Evolutionary conservation across 192 early-diverging fungal species (phyloP).

Genomic region (Diversispora eburnea): DNA sequence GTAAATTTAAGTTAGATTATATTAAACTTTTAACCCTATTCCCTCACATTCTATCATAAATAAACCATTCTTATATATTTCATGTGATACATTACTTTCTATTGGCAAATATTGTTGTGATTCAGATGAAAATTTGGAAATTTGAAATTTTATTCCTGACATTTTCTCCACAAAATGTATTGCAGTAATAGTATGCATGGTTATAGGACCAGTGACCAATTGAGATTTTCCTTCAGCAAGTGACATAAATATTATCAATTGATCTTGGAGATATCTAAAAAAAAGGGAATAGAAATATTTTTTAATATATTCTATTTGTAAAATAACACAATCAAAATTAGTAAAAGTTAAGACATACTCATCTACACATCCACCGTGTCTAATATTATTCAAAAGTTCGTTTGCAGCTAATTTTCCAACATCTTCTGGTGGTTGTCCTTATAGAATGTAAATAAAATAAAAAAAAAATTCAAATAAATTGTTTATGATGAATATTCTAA

Average conservation of each 20-base stretch:
- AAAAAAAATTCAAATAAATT: too few species aligned
- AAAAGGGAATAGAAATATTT: background rate
- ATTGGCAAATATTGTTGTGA: background rate
- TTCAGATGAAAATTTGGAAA: background rate
- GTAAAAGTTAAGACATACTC: slow-evolving; percentile 26
- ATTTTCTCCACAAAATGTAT: slow-evolving; percentile 35
- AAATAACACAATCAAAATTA: background rate
- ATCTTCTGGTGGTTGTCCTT: slow-evolving; percentile 21
- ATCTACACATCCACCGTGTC: slow-evolving; percentile 39
- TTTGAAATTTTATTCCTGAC: slow-evolving; percentile 31
- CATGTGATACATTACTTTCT: too few species aligned
- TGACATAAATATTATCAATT: slow-evolving; percentile 45
- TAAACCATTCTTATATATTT: background rate
- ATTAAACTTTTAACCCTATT: background rate
- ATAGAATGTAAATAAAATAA: background rate
- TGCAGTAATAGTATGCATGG: slow-evolving; percentile 36
- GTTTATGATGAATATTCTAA: too few species aligned
- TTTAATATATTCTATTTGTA: too few species aligned
- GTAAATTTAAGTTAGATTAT: too few species aligned
- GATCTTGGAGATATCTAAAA: slow-evolving; percentile 38
- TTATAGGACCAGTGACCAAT: slow-evolving; percentile 37
- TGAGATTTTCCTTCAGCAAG: slow-evolving; percentile 37
- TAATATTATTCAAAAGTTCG: slow-evolving; percentile 29
- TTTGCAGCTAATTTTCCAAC: slow-evolving; percentile 28
- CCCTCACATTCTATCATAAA: slow-evolving; percentile 12